These are phyloP conservation scores for Boletus sensibilis DNA, from an alignment of 768 basidiomycete species.

Conservation along the genomic window DNA sequence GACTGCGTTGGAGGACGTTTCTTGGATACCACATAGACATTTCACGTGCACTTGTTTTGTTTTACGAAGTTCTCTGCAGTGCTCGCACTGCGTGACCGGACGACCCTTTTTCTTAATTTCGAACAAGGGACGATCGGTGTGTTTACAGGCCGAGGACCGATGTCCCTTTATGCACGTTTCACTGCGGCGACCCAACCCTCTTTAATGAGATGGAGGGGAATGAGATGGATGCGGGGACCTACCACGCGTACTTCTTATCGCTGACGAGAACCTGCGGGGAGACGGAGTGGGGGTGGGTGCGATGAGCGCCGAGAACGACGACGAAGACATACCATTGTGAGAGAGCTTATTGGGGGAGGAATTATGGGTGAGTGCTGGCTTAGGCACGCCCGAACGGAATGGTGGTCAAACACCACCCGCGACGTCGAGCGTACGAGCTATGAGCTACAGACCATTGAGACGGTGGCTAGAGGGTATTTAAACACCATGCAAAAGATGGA, in stretches of 20 bases:
- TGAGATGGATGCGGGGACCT: conserved; percentile 27
- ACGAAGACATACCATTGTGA: conserved; percentile 43
- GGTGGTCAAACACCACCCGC: conserved; percentile 53
- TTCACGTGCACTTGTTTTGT: conserved; percentile 46
- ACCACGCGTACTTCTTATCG: conserved; percentile 84
- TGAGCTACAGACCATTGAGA: conserved; percentile 30
- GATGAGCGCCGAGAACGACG: not conserved
- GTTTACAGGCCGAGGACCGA: conserved; percentile 84
- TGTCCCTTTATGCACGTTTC: conserved; percentile 95
- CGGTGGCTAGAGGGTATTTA: conserved; percentile 38
- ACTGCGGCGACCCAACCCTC: conserved; percentile 38
- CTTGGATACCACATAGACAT: conserved; percentile 43
- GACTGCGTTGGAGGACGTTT: conserved; percentile 22
- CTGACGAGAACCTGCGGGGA: conserved; percentile 61
- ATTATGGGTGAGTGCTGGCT: not conserved
- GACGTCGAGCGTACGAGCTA: conserved; percentile 56
- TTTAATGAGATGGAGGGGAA: conserved; percentile 5
- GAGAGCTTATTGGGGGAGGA: conserved; percentile 8
- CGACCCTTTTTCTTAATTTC: conserved; percentile 72
- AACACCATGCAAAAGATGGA: conserved; percentile 42
- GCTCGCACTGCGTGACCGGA: conserved; percentile 54
- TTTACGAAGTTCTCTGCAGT: conserved; percentile 48
- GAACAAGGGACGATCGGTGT: conserved; percentile 83
- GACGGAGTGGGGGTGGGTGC: not conserved
- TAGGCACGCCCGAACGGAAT: conserved; percentile 34